Evolutionary conservation across 805 yeast genomes (phyloP), one percentile per base, ranked within the genome.

Genomic region (Cyberlindnera mycetangii): DNA sequence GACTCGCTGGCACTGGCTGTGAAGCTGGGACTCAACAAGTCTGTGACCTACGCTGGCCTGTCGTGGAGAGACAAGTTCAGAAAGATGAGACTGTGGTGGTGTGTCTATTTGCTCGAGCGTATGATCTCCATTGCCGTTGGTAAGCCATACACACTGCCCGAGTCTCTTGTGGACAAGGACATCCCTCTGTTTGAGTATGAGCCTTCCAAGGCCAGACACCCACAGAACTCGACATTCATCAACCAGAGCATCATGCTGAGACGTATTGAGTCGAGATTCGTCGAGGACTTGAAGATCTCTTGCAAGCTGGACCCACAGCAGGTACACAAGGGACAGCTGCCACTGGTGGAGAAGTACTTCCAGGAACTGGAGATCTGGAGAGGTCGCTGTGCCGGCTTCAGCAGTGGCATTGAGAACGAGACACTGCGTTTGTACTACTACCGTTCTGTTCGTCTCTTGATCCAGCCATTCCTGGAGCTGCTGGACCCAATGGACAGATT

Each of bases 401-500:
- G 67, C 37, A 51, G 66, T 53, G 79, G 75, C 32, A 72, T 77
- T 45, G 84, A 81, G 55, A 76, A 75, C 53, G 83, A 79, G 54
- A 79, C 84, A 4, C 58, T 80, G 39, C 71, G 78, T 54, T 63
- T 79, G 19, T 79, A 79, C 50, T 81, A 81, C 54, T 78, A 78
- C 54, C 67, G 83, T 33, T 72, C 85, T 1, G 80, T 81, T 7
- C 65, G 88, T 48, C 61, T 78, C 38, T 60, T 81, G 48, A 72
- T 81, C 42, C 86, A 81, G 55, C 88, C 88, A 10, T 81, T 77
- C 58, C 56, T 81, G 45, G 86, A 80, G 54, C 61, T 79, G 6
- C 61, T 81, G 53, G 78, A 77, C 46, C 85, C 86, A 5, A 77
- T 75, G 54, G 81, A 79, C 57, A 67, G 76, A 37, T 62, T 81